Evolutionary conservation across 2,329 filamentous ascomycete species (phyloP).

Genomic region (Xylariaceae sp.): DNA sequence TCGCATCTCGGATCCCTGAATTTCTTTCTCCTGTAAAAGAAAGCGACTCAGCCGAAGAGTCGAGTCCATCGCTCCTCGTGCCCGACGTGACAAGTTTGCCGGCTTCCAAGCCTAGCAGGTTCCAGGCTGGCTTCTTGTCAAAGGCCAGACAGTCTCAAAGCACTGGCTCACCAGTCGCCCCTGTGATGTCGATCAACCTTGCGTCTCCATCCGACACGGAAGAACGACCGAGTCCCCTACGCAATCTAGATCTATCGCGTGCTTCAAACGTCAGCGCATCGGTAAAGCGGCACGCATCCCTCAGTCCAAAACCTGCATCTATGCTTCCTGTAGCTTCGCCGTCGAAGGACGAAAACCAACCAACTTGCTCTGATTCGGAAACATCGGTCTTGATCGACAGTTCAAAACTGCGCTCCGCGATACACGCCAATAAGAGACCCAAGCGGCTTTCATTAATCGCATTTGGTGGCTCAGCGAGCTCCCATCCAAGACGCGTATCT

Average conservation of each 20-base stretch:
- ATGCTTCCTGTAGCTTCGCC: slow-evolving; percentile 32
- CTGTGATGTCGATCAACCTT: slow-evolving; percentile 54
- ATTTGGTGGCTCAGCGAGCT: slow-evolving; percentile 7
- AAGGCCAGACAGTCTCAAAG: slow-evolving; percentile 42
- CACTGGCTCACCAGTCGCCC: slow-evolving; percentile 57
- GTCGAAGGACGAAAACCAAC: slow-evolving; percentile 49
- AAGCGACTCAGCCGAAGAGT: slow-evolving; percentile 51
- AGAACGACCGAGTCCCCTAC: slow-evolving; percentile 48
- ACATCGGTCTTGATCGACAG: slow-evolving; percentile 45
- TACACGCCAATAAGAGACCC: slow-evolving; percentile 50
- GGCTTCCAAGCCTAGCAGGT: slow-evolving; percentile 63
- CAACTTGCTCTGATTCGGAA: slow-evolving; percentile 49
- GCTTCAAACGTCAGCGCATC: slow-evolving; percentile 49
- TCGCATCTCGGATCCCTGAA: slow-evolving; percentile 41
- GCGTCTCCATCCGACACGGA: slow-evolving; percentile 55
- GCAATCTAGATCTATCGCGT: slow-evolving; percentile 48
- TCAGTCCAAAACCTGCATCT: slow-evolving; percentile 27
- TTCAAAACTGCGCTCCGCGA: slow-evolving; percentile 51
- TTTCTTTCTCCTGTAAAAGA: slow-evolving; percentile 54
- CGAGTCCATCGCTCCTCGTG: slow-evolving; percentile 57
- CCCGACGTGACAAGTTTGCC: slow-evolving; percentile 39
- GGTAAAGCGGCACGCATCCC: slow-evolving; percentile 34
- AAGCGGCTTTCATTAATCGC: slow-evolving; percentile 40
- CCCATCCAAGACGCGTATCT: slow-evolving; percentile 43
- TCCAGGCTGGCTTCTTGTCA: slow-evolving; percentile 84